phyloP scores from a whole-genome alignment of 2,329 filamentous ascomycete species.

The Stachybotrys chartarum region DNA sequence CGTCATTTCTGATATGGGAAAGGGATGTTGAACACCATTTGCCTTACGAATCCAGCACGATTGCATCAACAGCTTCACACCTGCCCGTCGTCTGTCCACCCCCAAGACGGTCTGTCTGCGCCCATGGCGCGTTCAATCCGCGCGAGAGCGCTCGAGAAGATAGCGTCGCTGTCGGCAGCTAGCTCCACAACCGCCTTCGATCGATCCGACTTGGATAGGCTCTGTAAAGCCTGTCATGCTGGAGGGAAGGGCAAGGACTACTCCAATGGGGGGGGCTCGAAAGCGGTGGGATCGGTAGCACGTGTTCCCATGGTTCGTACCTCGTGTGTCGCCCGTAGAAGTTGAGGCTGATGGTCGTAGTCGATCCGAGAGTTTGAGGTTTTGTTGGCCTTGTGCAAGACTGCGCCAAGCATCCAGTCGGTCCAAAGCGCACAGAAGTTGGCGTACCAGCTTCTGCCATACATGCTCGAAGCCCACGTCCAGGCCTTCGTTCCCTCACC shows the following conservation, averaged over 20 bases:
- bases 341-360: constrained; percentile 32
- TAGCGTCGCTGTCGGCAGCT: constrained; percentile 54
- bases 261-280: constrained; percentile 40
- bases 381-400: constrained; percentile 83
- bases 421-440: constrained; percentile 70
- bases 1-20: constrained; percentile 10
- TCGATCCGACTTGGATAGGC: constrained; percentile 54
- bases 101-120: constrained; percentile 3
- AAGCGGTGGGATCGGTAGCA: constrained; percentile 34
- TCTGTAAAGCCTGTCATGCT: constrained; percentile 51
- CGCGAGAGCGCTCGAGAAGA: constrained; percentile 56
- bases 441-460: constrained; percentile 70
- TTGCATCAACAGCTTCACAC: too few relatives aligned
- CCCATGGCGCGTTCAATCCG: constrained; percentile 50
- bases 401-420: constrained; percentile 67
- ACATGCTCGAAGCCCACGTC: constrained; percentile 76
- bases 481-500: constrained; percentile 76
- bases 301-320: constrained; percentile 53
- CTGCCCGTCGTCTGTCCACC: not conserved
- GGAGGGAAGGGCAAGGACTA: constrained; percentile 34
- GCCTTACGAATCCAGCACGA: not conserved
- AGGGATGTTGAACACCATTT: not conserved
- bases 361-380: constrained; percentile 87
- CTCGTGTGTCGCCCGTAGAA: not conserved
- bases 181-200: constrained; percentile 48